phyloP scores from a whole-genome alignment of 345 rosid species.

The Salix udensis region DNA sequence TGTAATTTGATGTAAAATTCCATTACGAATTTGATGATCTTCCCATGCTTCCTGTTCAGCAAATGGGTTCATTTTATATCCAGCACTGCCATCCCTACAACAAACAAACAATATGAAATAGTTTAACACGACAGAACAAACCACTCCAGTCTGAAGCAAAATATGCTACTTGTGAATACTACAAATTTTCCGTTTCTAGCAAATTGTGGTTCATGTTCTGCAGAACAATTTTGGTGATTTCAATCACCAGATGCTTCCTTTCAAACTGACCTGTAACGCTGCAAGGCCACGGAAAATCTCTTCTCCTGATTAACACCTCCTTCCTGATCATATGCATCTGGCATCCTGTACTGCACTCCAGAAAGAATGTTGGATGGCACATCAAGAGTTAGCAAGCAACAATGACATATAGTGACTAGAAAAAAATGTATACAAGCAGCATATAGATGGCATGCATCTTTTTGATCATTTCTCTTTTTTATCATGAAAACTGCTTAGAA shows the following conservation, averaged over 20 bases:
- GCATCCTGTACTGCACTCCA: constrained; percentile 75
- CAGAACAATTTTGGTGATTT: neutral
- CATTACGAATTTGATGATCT: constrained; percentile 88
- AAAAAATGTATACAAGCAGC: neutral
- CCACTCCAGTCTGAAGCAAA: neutral
- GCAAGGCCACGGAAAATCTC: constrained; percentile 87
- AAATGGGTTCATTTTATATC: constrained; percentile 94
- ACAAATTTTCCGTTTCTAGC: constrained; percentile 8
- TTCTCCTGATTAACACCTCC: constrained; percentile 85
- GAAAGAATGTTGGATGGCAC: constrained; percentile 11
- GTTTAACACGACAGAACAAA: constrained; percentile 3
- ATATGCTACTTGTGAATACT: neutral
- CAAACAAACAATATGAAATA: neutral
- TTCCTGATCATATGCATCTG: constrained; percentile 91
- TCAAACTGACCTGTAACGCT: constrained; percentile 68
- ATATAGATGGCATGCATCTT: neutral
- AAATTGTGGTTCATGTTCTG: constrained; percentile 10
- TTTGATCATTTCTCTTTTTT: no score
- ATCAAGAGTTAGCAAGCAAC: constrained; percentile 1
- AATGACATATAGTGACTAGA: neutral
- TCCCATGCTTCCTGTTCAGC: constrained; percentile 99
- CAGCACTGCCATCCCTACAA: constrained; percentile 56
- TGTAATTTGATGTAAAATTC: no score
- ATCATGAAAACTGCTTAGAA: no score
- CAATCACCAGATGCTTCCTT: neutral